Base-by-base conservation (phyloP, 2,329 filamentous ascomycete genomes). In the Pyrenochaeta sp. region DNA sequence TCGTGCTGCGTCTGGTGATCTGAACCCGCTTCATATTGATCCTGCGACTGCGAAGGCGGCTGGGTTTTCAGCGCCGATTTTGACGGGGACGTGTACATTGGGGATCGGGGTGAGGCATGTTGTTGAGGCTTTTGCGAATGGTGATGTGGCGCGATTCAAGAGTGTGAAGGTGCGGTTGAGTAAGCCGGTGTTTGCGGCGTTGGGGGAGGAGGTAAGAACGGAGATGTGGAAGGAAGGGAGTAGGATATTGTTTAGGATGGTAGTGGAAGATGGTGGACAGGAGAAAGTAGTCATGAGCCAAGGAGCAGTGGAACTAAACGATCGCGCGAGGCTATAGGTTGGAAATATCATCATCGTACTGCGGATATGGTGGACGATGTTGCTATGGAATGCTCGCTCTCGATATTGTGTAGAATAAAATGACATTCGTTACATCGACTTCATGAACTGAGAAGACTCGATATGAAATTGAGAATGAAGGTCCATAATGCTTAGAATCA, bases 1-100 rank as follows among this genome's bases (percentile, higher is more conserved):
- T 41, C 36, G 45, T 2, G 49, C 49, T 21, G 49, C 49, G n/a
- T 53, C 49, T 8, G 46, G 42, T 7, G 45, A 50, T 40, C 27
- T 50, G 20, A 53, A 53, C 26, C 21, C 49, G 8, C 30, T 53
- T 17, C 49, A 50, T 24, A 53, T 53, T 31, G 45, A 50, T 37
- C 49, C 49, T 4, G 45, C 38, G 7, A 47, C 41, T 11, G 45
- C 45, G 13, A 50, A 45, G 26, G 6, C 34, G 6, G 49, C 45
- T 13, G 49, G 45, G 8, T 50, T 53, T 32, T 40, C 42, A 19
- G 50, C 35, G 7, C 50, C 41, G 9, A 44, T 53, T 3, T 30
- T 53, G 27, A 51, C 50, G 24, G 50, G 46, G 3, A 53, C 42
- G 6, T 53, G 50, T 41, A 46, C 46, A 11, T 29, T 53, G 24